A percentile compares a stretch with the other conserved stretches of the same genome.
Evolutionary conservation across 768 basidiomycete species (phyloP).

Genomic region (Trametopsis cervina): DNA sequence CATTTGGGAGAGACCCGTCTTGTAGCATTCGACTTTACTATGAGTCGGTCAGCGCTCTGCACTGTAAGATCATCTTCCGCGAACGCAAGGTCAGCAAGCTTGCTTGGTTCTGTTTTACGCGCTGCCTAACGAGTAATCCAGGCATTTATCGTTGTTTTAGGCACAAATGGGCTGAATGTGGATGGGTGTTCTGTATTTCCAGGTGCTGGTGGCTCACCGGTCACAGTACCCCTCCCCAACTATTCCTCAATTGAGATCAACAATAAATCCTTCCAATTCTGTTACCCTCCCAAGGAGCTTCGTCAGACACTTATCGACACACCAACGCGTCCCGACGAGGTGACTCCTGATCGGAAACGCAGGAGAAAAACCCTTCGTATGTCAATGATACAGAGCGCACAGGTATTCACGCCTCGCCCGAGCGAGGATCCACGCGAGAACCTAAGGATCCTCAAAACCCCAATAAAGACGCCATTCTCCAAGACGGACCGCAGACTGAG

Average conservation of each 20-base stretch:
- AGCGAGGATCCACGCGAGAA: slow-evolving; percentile 56
- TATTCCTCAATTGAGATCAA: slow-evolving; percentile 63
- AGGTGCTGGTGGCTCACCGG: slow-evolving; percentile 25
- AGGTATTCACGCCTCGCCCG: slow-evolving; percentile 65
- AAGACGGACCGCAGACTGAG: slow-evolving; percentile 8
- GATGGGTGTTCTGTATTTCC: slow-evolving; percentile 63
- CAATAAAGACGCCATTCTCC: slow-evolving; percentile 32
- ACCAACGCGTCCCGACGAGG: slow-evolving; percentile 32
- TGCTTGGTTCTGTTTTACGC: no score
- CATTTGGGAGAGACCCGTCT: slow-evolving; percentile 57
- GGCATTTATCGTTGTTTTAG: slow-evolving; percentile 65
- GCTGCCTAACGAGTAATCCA: slow-evolving; percentile 23
- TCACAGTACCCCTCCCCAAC: slow-evolving; percentile 59
- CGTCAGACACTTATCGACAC: slow-evolving; percentile 45
- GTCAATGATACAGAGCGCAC: slow-evolving; percentile 69
- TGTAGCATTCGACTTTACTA: slow-evolving; percentile 72
- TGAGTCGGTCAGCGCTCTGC: slow-evolving; percentile 49
- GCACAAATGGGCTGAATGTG: slow-evolving; percentile 47
- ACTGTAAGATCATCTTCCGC: slow-evolving; percentile 59
- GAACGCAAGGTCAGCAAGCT: slow-evolving; percentile 51
- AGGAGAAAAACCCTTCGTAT: slow-evolving; percentile 47
- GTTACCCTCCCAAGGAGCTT: slow-evolving; percentile 68
- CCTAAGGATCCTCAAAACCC: slow-evolving; percentile 55
- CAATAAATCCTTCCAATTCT: slow-evolving; percentile 63
- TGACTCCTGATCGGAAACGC: slow-evolving; percentile 26